Conservation (phyloP, 331 rosid genomes). For the Rhamnella rubrinervis region DNA sequence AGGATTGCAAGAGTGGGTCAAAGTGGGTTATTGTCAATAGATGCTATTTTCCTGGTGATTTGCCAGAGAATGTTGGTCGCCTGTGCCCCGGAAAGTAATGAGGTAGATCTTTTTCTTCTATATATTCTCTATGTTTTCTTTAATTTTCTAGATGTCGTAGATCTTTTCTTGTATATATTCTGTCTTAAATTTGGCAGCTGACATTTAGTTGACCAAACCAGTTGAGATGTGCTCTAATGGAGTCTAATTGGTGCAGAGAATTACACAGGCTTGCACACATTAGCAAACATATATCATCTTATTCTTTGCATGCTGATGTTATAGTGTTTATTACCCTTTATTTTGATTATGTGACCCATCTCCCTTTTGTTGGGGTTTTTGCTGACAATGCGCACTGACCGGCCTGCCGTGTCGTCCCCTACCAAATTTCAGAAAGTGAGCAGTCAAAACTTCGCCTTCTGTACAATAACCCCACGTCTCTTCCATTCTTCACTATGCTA, state of each 20-base stretch:
- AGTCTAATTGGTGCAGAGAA: background rate
- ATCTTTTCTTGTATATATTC: no score
- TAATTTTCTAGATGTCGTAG: background rate
- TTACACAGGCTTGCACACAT: background rate
- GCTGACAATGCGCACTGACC: no score
- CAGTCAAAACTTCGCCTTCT: no score
- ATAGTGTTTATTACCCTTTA: background rate
- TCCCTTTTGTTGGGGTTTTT: no score
- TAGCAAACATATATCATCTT: background rate
- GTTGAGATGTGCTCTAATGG: background rate
- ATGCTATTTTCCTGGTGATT: constrained; percentile 77
- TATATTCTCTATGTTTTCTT: background rate
- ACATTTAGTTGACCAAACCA: background rate
- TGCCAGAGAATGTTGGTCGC: constrained; percentile 64
- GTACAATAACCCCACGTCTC: no score
- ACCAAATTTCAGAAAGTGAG: no score
- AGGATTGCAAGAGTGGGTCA: constrained; percentile 61
- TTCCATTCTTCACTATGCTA: background rate
- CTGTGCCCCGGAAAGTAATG: constrained; percentile 73
- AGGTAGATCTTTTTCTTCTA: constrained; percentile 45
- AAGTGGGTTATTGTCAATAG: constrained; percentile 58
- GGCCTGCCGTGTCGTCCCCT: no score
- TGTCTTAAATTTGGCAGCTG: background rate
- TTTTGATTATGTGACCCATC: background rate
- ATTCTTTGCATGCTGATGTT: background rate